These are phyloP conservation scores for Pichiaceae sp. DNA, from an alignment of 1,139 yeast species.

Conservation along the genomic window DNA sequence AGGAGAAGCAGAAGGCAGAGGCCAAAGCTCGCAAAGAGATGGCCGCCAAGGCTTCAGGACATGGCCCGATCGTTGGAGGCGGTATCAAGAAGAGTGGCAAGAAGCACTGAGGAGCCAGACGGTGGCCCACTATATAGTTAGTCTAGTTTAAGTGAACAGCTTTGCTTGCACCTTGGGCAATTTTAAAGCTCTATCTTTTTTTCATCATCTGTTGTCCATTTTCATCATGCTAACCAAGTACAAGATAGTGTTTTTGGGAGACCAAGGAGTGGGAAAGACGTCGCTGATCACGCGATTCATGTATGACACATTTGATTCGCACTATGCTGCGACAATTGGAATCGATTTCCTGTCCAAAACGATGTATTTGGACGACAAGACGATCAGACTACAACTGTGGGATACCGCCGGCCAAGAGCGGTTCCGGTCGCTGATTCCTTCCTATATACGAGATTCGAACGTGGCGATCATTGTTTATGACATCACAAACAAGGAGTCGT, in stretches of 20 bases:
- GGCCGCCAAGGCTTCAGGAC: conserved; percentile 80
- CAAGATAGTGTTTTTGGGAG: conserved; percentile 94
- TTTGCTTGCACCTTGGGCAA: too few relatives aligned
- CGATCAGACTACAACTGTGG: conserved; percentile 56
- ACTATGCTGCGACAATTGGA: conserved; percentile 92
- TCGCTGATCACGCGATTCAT: conserved; percentile 91
- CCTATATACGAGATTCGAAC: conserved; percentile 91
- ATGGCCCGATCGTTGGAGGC: conserved; percentile 88
- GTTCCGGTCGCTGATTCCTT: conserved; percentile 82
- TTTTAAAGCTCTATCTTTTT: not conserved
- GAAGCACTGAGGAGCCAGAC: conserved; percentile 13
- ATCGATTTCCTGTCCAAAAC: conserved; percentile 90
- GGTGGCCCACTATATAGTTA: not conserved
- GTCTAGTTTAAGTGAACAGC: too few relatives aligned
- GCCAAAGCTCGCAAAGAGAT: conserved; percentile 88
- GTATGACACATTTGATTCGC: conserved; percentile 98
- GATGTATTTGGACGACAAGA: conserved; percentile 70
- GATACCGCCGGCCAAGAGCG: conserved; percentile 83
- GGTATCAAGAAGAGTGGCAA: conserved; percentile 77
- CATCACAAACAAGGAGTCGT: conserved; percentile 77
- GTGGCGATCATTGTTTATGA: conserved; percentile 96
- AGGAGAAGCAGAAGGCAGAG: conserved; percentile 91
- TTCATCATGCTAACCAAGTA: conserved; percentile 47
- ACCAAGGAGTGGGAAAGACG: conserved; percentile 95
- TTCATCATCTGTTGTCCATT: not conserved